phyloP scores from a whole-genome alignment of 2,329 filamentous ascomycete species.

The Beauveria bassiana region DNA sequence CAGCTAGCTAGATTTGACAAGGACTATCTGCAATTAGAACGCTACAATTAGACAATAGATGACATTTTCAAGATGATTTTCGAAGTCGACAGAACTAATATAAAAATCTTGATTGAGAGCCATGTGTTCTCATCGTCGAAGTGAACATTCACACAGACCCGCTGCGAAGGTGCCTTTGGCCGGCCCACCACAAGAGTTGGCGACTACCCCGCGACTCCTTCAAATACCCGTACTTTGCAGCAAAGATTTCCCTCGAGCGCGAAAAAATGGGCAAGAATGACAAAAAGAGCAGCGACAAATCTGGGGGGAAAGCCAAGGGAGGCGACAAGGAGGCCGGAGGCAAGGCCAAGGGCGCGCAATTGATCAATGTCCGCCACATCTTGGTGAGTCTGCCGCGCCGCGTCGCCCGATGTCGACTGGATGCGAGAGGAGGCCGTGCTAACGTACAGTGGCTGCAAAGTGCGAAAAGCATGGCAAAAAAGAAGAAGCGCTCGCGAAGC shows the following conservation, averaged over 20 bases:
- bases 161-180: neutral
- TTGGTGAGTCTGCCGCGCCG: constrained; percentile 32
- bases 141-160: neutral
- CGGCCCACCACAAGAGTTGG: neutral
- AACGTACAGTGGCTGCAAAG: constrained; percentile 21
- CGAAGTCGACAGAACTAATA: neutral
- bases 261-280: constrained; percentile 32
- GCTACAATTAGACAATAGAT: too few species aligned
- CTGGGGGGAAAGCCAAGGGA: constrained; percentile 23
- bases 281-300: constrained; percentile 34
- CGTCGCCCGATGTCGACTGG: neutral
- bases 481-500: constrained; percentile 63
- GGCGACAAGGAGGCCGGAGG: constrained; percentile 25
- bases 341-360: constrained; percentile 47
- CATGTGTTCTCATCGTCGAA: neutral
- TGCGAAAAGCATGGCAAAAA: constrained; percentile 74
- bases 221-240: neutral
- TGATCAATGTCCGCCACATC: constrained; percentile 69
- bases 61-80: too few species aligned
- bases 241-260: constrained; percentile 6
- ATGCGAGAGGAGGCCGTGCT: neutral
- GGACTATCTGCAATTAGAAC: too few species aligned
- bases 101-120: neutral
- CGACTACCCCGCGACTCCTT: constrained; percentile 3
- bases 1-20: neutral